Base-by-base conservation (phyloP, 495 filamentous ascomycete species). In the Margaritispora aquatica region DNA sequence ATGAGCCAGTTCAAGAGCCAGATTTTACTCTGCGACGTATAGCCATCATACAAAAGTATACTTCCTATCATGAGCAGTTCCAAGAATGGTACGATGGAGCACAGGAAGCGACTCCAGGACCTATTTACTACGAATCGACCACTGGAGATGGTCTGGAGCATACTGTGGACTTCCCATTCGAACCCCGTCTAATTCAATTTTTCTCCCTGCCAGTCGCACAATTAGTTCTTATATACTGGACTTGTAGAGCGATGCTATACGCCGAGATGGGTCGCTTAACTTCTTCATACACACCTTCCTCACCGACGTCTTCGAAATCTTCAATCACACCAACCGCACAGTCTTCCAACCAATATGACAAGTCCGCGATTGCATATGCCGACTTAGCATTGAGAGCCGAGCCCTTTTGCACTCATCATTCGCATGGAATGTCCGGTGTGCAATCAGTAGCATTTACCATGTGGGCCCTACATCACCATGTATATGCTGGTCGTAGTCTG, bases 371-470 rank as follows among this genome's bases (percentile, higher is more conserved):
- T 2, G 19, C 55, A 8, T 48, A n/a, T 23, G 55, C 55, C 15
- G 55, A 57, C 44, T 21, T 57, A 13, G 34, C 46, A 1, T 8
- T 36, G 19, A 38, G 55, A 5, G 46, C 55, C 17, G 55, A 26
- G 20, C 55, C 38, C 15, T 57, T 48, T 26, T 57, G 55, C 24
- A 49, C 44, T 8, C 21, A 48, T 13, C 20, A 38, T 3, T 17
- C 21, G 7, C 36, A 57, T 23, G 55, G 55, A 19, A 57, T 57
- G 55, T 38, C 55, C 3, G 55, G 55, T 23, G 55, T 57, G 21
- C 55, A 57, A 57, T 23, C 38, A 3, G 38, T 57, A 5, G 26
- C 26, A 1, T 57, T 57, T 26, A 13, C 55, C 13, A n/a, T 48
- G 15, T 57, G 55, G 55, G 23, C 44, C n/a, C n/a, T 54, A 2